These are phyloP conservation scores for Raphidocelis subcapitata DNA, from an alignment of 139 green algal species.

Conservation along the genomic window DNA sequence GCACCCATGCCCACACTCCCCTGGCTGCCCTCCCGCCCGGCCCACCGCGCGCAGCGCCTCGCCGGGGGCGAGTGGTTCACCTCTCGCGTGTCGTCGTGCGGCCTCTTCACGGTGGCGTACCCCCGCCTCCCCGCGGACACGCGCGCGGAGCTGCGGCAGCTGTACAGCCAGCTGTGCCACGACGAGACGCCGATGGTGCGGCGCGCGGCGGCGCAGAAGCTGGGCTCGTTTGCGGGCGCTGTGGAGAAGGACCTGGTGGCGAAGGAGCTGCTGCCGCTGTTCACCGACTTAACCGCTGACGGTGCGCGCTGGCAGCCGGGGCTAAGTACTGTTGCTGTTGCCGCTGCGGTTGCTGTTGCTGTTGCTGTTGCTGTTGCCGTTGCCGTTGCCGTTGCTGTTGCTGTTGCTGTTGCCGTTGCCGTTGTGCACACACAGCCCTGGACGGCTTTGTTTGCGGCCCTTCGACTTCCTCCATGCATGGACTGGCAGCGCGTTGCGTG, in stretches of 20 bases:
- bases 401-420: no score
- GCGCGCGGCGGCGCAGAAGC: conserved; percentile 82
- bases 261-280: conserved; percentile 85
- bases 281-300: conserved; percentile 87
- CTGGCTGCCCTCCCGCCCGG: not conserved
- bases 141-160: conserved; percentile 69
- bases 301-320: conserved; percentile 50
- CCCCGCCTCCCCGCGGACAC: conserved; percentile 32
- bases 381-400: no score
- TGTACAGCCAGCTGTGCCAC: conserved; percentile 82
- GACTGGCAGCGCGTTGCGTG: no score
- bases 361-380: no score
- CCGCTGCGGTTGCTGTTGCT: no score
- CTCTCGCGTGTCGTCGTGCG: conserved; percentile 87
- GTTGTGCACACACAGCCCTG: no score
- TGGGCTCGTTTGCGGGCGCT: conserved; percentile 81
- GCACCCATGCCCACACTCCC: no score
- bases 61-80: conserved; percentile 96
- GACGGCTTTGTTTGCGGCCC: no score
- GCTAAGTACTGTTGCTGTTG: no score
- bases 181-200: conserved; percentile 99
- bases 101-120: conserved; percentile 90
- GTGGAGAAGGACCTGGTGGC: conserved; percentile 77
- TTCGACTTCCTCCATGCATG: no score
- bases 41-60: conserved; percentile 69